Percentiles rank a stretch among this genome's conserved stretches.
These are phyloP conservation scores for Austroboletus festivus DNA, from an alignment of 768 basidiomycete species.

Conservation along the genomic window DNA sequence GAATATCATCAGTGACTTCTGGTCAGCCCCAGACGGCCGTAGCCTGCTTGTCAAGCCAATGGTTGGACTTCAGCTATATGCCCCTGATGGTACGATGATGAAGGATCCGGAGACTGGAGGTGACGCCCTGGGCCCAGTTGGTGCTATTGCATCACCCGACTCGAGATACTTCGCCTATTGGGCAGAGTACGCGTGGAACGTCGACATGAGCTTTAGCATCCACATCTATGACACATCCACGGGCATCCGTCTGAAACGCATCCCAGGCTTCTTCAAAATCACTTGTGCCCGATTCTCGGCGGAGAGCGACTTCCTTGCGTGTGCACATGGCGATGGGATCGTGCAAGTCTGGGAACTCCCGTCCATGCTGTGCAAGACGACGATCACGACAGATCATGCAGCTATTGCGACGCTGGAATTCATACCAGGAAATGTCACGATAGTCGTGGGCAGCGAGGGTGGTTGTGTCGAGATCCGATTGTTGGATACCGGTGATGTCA, in stretches of 20 bases:
- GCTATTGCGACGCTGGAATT: slow-evolving; percentile 13
- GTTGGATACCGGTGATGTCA: slow-evolving; percentile 10
- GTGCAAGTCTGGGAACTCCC: slow-evolving; percentile 19
- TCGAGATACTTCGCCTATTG: slow-evolving; percentile 19
- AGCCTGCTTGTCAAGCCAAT: slow-evolving; percentile 11
- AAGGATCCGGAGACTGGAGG: slow-evolving; percentile 14
- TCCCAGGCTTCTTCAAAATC: slow-evolving; percentile 14
- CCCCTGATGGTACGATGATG: not conserved
- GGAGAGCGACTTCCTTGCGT: slow-evolving; percentile 10
- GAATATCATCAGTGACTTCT: not conserved
- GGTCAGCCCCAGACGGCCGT: slow-evolving; percentile 11
- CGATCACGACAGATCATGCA: slow-evolving; percentile 9
- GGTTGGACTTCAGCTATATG: slow-evolving; percentile 6
- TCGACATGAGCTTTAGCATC: slow-evolving; percentile 14
- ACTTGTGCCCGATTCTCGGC: slow-evolving; percentile 12
- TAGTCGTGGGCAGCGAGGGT: slow-evolving; percentile 10
- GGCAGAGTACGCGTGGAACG: slow-evolving; percentile 17
- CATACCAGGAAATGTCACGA: slow-evolving; percentile 5
- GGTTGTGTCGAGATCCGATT: slow-evolving; percentile 13
- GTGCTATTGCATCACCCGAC: slow-evolving; percentile 11
- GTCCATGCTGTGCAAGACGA: slow-evolving; percentile 5
- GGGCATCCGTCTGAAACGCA: slow-evolving; percentile 14
- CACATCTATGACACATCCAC: slow-evolving; percentile 15
- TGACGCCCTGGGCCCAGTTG: not conserved
- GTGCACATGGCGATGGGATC: slow-evolving; percentile 15